These are phyloP conservation scores for Cutaneotrichosporon cutaneum DNA, from an alignment of 1,284 basidiomycete species.

Conservation along the genomic window DNA sequence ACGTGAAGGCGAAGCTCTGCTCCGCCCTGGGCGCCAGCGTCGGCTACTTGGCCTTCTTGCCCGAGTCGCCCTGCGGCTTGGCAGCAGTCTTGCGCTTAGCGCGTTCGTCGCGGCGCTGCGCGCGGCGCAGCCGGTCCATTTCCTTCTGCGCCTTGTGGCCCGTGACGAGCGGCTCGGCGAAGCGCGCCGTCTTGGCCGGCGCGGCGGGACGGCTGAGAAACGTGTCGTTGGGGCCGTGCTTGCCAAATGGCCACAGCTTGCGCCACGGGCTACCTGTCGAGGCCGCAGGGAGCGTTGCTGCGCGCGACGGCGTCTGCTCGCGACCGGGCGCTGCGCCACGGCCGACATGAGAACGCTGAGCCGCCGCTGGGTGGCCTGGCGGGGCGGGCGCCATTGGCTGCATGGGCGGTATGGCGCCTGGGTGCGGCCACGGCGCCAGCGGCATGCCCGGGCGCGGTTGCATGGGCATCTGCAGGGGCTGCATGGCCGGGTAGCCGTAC, in stretches of 20 bases:
- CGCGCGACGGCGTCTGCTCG: background rate
- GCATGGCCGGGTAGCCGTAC: background rate
- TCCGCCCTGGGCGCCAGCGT: background rate
- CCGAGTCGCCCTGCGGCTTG: background rate
- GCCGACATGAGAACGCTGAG: background rate
- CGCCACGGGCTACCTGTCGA: background rate
- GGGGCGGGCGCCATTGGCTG: background rate
- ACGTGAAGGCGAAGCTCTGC: background rate
- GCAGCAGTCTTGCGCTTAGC: background rate
- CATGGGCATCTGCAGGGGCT: background rate
- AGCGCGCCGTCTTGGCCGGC: background rate
- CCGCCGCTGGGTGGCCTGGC: background rate
- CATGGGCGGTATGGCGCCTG: background rate
- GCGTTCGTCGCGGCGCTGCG: slow-evolving; percentile 1
- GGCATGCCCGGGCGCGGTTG: background rate
- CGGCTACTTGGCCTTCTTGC: background rate
- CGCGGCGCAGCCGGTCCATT: background rate
- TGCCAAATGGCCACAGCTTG: slow-evolving; percentile 5
- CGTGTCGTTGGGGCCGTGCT: background rate
- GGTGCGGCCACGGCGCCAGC: background rate
- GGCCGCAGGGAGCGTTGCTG: background rate
- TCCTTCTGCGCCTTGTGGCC: slow-evolving; percentile 1
- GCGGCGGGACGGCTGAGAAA: background rate
- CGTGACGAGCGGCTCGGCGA: background rate
- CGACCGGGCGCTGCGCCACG: background rate